Evolutionary conservation across 192 early-diverging fungal species (phyloP).

Genomic region (Linderina pennispora): DNA sequence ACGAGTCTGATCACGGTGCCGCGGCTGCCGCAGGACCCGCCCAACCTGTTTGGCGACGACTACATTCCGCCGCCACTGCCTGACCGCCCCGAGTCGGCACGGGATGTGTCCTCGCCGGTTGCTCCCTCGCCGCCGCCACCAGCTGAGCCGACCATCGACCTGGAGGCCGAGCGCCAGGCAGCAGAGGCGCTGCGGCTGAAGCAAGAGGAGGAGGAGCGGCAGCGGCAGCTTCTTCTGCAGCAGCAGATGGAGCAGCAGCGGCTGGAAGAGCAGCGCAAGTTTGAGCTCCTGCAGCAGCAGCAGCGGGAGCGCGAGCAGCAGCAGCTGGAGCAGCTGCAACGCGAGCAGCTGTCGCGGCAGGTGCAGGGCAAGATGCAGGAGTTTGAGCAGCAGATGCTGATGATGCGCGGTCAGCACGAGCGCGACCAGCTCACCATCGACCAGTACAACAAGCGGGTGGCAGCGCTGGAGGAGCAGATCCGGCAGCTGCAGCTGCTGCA

Average conservation of each 20-base stretch:
- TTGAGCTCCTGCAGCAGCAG: conserved; percentile 70
- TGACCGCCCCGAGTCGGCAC: conserved; percentile 31
- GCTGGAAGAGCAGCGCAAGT: conserved; percentile 56
- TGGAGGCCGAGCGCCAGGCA: conserved; percentile 54
- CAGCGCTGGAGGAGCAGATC: conserved; percentile 80
- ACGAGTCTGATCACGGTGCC: conserved; percentile 93
- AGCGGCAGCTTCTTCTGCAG: conserved; percentile 40
- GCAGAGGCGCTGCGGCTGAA: conserved; percentile 58
- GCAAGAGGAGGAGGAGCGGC: conserved; percentile 61
- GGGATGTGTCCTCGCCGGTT: conserved; percentile 35
- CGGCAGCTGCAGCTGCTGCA: conserved; percentile 59
- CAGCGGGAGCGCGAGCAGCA: conserved; percentile 66
- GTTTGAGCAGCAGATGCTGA: conserved; percentile 75
- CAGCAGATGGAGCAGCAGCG: conserved; percentile 58
- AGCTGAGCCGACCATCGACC: conserved; percentile 53
- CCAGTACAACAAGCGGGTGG: conserved; percentile 83
- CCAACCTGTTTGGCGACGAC: conserved; percentile 68
- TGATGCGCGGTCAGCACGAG: conserved; percentile 68
- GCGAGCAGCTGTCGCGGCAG: conserved; percentile 79
- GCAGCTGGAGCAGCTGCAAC: conserved; percentile 66
- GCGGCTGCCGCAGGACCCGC: conserved; percentile 71
- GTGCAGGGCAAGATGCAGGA: conserved; percentile 71
- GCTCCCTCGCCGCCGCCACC: conserved; percentile 40
- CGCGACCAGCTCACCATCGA: conserved; percentile 77
- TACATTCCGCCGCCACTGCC: conserved; percentile 61